Evolutionary conservation across 805 yeast genomes (phyloP).

Genomic region (Ogataea pignaliae): DNA sequence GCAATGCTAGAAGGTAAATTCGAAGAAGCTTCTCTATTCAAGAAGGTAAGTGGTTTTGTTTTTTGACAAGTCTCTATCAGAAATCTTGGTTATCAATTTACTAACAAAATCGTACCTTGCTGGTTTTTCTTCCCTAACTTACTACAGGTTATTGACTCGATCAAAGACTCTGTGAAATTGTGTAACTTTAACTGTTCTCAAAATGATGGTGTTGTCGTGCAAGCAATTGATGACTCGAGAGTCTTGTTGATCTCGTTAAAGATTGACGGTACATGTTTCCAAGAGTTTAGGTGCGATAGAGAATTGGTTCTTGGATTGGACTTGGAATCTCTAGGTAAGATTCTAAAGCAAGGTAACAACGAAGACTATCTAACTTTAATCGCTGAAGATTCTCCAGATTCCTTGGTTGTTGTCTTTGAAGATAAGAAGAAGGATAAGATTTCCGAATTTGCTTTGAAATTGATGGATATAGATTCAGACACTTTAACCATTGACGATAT

Average conservation of each 20-base stretch:
- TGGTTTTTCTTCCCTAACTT: not conserved
- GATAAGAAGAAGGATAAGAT: conserved; percentile 88
- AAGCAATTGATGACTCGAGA: conserved; percentile 97
- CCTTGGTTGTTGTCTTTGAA: conserved; percentile 78
- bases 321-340: conserved; percentile 79
- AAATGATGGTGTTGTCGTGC: conserved; percentile 81
- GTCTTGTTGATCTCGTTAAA: conserved; percentile 84
- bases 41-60: conserved; percentile 52
- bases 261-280: conserved; percentile 84
- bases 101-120: too few relatives aligned
- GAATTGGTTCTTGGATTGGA: conserved; percentile 90
- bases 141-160: conserved; percentile 73
- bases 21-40: conserved; percentile 85
- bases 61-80: too few relatives aligned
- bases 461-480: conserved; percentile 96
- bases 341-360: conserved; percentile 86
- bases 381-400: conserved; percentile 76
- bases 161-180: conserved; percentile 89
- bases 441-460: conserved; percentile 83
- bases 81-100: too few relatives aligned
- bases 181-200: conserved; percentile 98
- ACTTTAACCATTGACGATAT: conserved; percentile 90
- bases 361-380: conserved; percentile 82
- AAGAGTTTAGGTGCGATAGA: conserved; percentile 92
- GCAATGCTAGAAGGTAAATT: conserved; percentile 95